Percentiles rank a stretch among this genome's conserved stretches.
Evolutionary conservation across 75 land plant genomes (phyloP).

Genomic region (Selaginella moellendorffii): DNA sequence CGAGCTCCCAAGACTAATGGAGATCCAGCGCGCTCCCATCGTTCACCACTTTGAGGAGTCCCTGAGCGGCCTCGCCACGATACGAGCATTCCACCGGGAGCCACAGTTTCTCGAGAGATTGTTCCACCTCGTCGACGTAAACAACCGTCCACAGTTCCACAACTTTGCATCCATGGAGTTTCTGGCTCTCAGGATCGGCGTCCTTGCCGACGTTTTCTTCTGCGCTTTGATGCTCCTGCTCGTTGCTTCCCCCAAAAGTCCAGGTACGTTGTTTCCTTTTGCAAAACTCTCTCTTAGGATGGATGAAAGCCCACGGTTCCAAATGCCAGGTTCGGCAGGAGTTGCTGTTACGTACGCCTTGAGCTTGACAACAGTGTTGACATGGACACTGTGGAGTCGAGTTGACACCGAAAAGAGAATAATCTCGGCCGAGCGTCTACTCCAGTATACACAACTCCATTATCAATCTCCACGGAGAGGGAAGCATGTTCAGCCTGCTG

Average conservation of each 20-base stretch:
- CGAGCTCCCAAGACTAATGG: slow-evolving; percentile 57
- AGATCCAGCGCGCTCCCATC: slow-evolving; percentile 48
- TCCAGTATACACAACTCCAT: slow-evolving; percentile 37
- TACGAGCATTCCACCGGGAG: slow-evolving; percentile 63
- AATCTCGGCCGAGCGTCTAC: no score
- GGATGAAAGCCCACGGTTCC: no score
- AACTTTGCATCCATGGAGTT: slow-evolving; percentile 66
- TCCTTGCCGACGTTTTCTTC: slow-evolving; percentile 46
- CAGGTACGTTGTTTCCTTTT: no score
- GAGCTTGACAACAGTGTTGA: no score
- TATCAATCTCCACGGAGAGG: slow-evolving; percentile 61
- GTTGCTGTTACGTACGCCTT: no score
- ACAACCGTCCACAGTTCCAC: slow-evolving; percentile 39
- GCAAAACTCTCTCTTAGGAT: no score
- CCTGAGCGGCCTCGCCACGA: slow-evolving; percentile 45
- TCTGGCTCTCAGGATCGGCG: slow-evolving; percentile 47
- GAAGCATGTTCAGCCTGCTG: slow-evolving; percentile 29
- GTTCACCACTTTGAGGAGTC: slow-evolving; percentile 71
- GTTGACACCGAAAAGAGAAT: no score
- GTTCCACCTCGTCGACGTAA: slow-evolving; percentile 36
- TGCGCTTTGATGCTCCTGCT: no score
- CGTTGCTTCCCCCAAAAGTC: no score
- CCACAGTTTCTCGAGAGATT: slow-evolving; percentile 29
- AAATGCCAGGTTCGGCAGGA: slow-evolving; percentile 88
- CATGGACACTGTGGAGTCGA: no score